A percentile compares a stretch with the other conserved stretches of the same genome.
Conservation (phyloP, 768 basidiomycete genomes). For the Serendipita vermifera region DNA sequence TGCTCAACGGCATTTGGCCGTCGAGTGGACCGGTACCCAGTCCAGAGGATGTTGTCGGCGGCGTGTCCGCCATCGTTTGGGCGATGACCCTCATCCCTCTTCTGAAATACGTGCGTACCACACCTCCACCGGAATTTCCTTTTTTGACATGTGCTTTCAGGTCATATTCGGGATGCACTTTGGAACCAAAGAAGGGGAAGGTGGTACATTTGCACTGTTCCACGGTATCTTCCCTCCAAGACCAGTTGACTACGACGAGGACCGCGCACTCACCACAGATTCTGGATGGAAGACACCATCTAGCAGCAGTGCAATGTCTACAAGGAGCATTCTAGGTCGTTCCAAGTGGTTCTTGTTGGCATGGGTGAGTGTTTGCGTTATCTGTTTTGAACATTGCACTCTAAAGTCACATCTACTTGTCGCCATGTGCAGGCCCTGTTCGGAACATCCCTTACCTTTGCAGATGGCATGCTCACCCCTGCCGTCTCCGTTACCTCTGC, state of each 20-base stretch:
- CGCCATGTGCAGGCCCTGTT: slow-evolving; percentile 36
- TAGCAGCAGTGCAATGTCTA: slow-evolving; percentile 20
- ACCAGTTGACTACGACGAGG: slow-evolving; percentile 33
- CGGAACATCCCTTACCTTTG: slow-evolving; percentile 52
- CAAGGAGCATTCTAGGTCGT: slow-evolving; percentile 15
- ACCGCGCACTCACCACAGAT: slow-evolving; percentile 42
- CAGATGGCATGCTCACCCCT: slow-evolving; percentile 55
- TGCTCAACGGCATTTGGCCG: slow-evolving; percentile 53
- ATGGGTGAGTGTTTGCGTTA: slow-evolving; percentile 31
- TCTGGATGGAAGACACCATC: slow-evolving; percentile 18
- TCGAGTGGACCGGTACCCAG: slow-evolving; percentile 34
- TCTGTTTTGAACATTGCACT: too few relatives aligned
- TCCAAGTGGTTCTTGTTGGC: slow-evolving; percentile 37
- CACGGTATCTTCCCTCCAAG: slow-evolving; percentile 46
- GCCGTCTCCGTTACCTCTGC: slow-evolving; percentile 58
- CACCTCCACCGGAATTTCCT: background rate
- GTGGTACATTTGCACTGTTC: slow-evolving; percentile 52
- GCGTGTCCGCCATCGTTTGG: slow-evolving; percentile 52
- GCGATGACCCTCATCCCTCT: slow-evolving; percentile 46
- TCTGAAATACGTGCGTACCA: slow-evolving; percentile 43
- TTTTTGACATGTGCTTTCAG: slow-evolving; percentile 20
- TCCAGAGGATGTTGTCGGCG: slow-evolving; percentile 50
- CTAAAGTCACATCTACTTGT: background rate
- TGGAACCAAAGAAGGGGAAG: slow-evolving; percentile 48
- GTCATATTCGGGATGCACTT: slow-evolving; percentile 37